Base-by-base conservation (phyloP, 257 asterid species). In the Capsicum pubescens region DNA sequence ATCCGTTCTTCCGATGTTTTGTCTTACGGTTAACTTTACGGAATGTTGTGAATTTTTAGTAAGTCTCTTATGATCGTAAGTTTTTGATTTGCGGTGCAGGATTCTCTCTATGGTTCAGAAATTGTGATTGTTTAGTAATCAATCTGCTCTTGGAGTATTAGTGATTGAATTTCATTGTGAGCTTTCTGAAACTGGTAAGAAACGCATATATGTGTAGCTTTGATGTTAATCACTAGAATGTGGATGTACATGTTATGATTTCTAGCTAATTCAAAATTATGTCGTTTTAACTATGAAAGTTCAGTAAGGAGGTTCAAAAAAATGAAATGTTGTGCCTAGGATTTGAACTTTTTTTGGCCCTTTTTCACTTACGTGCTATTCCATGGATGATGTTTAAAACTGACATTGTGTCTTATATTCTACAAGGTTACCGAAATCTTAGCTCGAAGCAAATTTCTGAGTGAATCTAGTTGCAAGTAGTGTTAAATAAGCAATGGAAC, bases 401-500 rank as follows among this genome's bases (percentile, higher is more conserved):
- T 77, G 81, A 77, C 56, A 77, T 54, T 54, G 48, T 26, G 32
- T 76, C 63, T 54, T 76, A 52, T 32, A 26, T 7, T 52, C 5
- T 8, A 77, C 50, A 13, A 26, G 32, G 64, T 77, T 77, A 26
- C 48, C 0, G 21, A 26, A 74, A 54, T 77, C 48, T 26, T 77
- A 54, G 15, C 50, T 54, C 8, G 50, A 54, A 77, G 64, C 44
- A 54, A 21, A 77, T 77, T 54, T 16, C 26, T 4, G 13, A 69
- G 54, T 8, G 16, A 69, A 39, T 12, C 77, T 39, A 39, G 26
- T 8, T 16, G 54, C 55, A 7, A 69, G 54, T 68, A 7, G 77
- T 36, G 54, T 3, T 69, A 69, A 19, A 69, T 69, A 77, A 26
- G 81, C 81, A 82, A 95, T 94, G 98, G 98, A 95, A 88, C 84